Conservation (phyloP, 352 stramenopile genomes). For the Hyaloperonospora arabidopsidis region DNA sequence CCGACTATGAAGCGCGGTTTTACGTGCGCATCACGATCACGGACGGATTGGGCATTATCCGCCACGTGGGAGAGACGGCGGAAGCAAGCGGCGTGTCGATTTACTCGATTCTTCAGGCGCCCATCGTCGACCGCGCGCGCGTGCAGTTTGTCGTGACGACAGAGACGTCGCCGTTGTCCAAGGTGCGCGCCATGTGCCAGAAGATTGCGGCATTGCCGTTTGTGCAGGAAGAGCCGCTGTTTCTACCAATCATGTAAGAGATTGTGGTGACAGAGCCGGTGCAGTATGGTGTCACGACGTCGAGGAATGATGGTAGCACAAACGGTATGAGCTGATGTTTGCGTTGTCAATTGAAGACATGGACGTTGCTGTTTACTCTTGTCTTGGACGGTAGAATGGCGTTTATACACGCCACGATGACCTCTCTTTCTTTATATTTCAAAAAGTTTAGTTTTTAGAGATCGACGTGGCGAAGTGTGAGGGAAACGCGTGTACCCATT, state of each 20-base stretch:
- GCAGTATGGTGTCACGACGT: slow-evolving; percentile 1
- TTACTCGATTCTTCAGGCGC: slow-evolving; percentile 95
- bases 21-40: slow-evolving; percentile 93
- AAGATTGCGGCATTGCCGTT: slow-evolving; percentile 86
- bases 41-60: slow-evolving; percentile 92
- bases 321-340: too few relatives aligned
- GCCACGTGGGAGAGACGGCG: slow-evolving; percentile 89
- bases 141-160: slow-evolving; percentile 95
- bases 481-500: slow-evolving; percentile 39
- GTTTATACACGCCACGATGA: background rate
- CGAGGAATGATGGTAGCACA: background rate
- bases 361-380: too few relatives aligned
- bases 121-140: slow-evolving; percentile 87
- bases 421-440: background rate
- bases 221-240: slow-evolving; percentile 75
- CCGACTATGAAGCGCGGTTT: slow-evolving; percentile 89
- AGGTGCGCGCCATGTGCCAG: slow-evolving; percentile 83
- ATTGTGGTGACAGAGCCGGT: background rate
- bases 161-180: slow-evolving; percentile 84
- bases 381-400: background rate
- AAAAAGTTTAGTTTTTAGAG: slow-evolving; percentile 5
- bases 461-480: slow-evolving; percentile 51
- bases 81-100: slow-evolving; percentile 94
- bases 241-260: slow-evolving; percentile 63
- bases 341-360: too few relatives aligned